These are phyloP conservation scores for Nakazawaea ernobii DNA, from an alignment of 805 yeast species.

Conservation along the genomic window DNA sequence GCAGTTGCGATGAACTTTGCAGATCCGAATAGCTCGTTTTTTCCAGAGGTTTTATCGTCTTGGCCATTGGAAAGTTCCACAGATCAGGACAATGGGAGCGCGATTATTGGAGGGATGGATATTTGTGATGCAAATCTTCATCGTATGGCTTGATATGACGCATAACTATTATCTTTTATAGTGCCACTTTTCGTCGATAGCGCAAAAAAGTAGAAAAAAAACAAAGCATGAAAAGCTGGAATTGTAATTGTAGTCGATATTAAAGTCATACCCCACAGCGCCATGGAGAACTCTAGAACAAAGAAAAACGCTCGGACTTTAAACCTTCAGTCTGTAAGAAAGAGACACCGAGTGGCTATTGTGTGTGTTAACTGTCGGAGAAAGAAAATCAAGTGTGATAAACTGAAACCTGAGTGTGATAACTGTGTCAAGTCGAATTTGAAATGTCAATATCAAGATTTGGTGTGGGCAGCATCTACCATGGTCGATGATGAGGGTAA, in stretches of 20 bases:
- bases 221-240: background rate
- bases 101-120: too few species aligned
- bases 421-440: slow-evolving; percentile 5
- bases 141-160: too few species aligned
- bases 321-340: slow-evolving; percentile 11
- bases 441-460: slow-evolving; percentile 7
- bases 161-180: too few species aligned
- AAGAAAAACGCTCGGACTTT: background rate
- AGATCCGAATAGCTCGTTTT: too few species aligned
- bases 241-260: background rate
- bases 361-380: slow-evolving; percentile 41
- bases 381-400: slow-evolving; percentile 43
- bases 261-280: background rate
- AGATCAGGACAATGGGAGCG: too few species aligned
- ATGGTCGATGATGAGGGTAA: slow-evolving; percentile 7
- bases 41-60: too few species aligned
- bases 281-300: background rate
- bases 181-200: too few species aligned
- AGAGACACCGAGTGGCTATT: slow-evolving; percentile 37
- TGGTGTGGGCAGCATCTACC: slow-evolving; percentile 11
- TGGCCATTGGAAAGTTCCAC: too few species aligned
- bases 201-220: too few species aligned
- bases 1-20: too few species aligned
- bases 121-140: too few species aligned
- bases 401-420: slow-evolving; percentile 30